phyloP scores from a whole-genome alignment of 2,329 filamentous ascomycete species.

The Fusarium citri region DNA sequence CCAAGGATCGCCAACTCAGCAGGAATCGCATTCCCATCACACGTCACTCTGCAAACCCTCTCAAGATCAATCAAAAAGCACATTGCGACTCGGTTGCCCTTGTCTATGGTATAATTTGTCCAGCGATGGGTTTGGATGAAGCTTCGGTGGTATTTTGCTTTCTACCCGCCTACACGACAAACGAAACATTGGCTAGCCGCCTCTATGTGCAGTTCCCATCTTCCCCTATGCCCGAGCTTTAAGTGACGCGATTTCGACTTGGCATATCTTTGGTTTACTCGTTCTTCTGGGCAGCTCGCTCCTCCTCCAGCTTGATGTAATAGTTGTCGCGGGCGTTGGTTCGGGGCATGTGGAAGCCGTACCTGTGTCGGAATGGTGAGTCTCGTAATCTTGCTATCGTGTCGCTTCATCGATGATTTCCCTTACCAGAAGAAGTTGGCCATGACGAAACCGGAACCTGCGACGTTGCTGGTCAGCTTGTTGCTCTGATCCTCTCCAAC shows the following conservation, averaged over 20 bases:
- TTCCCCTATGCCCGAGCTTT: conserved; percentile 8
- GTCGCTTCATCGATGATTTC: background rate
- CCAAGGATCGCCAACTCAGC: background rate
- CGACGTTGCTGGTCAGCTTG: conserved; percentile 50
- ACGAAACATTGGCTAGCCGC: conserved; percentile 40
- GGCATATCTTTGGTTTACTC: conserved; percentile 34
- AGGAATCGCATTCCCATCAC: background rate
- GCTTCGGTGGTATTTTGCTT: conserved; percentile 42
- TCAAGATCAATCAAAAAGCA: conserved; percentile 32
- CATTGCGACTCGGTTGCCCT: conserved; percentile 44
- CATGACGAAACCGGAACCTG: conserved; percentile 66
- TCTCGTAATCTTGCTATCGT: background rate
- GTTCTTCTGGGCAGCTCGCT: conserved; percentile 60
- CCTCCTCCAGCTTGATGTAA: conserved; percentile 69
- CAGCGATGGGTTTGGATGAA: conserved; percentile 40
- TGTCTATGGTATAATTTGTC: conserved; percentile 47
- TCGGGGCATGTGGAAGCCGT: conserved; percentile 72
- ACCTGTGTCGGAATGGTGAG: conserved; percentile 56
- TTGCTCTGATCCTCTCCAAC: conserved; percentile 31
- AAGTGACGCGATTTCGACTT: conserved; percentile 5
- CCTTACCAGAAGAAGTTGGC: conserved; percentile 69
- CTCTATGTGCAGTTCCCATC: conserved; percentile 30
- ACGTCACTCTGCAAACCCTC: conserved; percentile 4
- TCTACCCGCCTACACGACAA: conserved; percentile 44
- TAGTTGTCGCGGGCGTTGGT: conserved; percentile 68